Evolutionary conservation across 371 early-diverging fungal genomes (phyloP).

Genomic region (Rhizopus stolonifer): DNA sequence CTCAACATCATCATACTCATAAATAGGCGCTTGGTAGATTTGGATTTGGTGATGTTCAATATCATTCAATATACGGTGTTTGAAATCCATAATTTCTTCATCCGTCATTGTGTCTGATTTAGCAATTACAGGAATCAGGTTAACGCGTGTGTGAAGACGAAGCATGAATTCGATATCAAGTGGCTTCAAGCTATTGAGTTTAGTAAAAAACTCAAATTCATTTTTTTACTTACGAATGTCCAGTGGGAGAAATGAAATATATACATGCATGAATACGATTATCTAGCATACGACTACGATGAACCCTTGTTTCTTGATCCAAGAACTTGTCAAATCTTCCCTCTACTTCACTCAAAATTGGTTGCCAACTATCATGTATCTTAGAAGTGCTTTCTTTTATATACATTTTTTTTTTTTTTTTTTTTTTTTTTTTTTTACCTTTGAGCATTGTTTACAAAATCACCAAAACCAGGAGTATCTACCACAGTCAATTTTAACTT

Average conservation of each 20-base stretch:
- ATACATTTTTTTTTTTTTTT: not conserved
- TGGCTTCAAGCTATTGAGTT: constrained; percentile 71
- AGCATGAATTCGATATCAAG: constrained; percentile 96
- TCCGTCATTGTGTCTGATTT: constrained; percentile 97
- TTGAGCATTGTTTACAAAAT: constrained; percentile 92
- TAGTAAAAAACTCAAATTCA: not conserved
- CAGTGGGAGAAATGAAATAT: constrained; percentile 97
- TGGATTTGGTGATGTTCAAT: constrained; percentile 90
- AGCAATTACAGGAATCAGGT: constrained; percentile 97
- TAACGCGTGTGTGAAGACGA: constrained; percentile 90
- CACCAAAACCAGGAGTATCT: constrained; percentile 94
- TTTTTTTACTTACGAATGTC: constrained; percentile 72
- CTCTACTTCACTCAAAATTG: constrained; percentile 95
- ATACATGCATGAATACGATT: constrained; percentile 96
- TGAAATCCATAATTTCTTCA: constrained; percentile 90
- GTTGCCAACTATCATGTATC: constrained; percentile 72
- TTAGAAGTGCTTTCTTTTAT: too few species aligned
- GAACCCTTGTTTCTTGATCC: constrained; percentile 89
- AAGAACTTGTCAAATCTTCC: constrained; percentile 91
- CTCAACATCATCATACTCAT: constrained; percentile 93
- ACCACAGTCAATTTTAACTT: constrained; percentile 90
- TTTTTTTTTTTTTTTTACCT: constrained; percentile 38
- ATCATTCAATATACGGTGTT: constrained; percentile 89
- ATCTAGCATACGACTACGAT: constrained; percentile 84
- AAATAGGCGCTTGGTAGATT: constrained; percentile 88